Conservation (phyloP, 805 yeast species). For the Starmerella stellata region DNA sequence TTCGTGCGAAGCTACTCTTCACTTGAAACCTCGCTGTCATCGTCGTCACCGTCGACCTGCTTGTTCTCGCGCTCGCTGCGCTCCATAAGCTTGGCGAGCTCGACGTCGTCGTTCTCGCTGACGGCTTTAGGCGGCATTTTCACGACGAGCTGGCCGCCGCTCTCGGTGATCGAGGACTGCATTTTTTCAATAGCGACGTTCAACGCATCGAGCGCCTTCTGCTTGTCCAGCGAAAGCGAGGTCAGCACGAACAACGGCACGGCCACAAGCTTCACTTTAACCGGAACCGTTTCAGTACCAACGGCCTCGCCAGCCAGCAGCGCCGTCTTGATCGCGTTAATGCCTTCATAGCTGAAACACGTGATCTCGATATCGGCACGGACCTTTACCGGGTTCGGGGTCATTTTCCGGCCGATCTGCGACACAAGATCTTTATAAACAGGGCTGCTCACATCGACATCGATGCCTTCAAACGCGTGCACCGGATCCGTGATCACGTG, state of each 20-base stretch:
- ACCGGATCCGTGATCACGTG: conserved; percentile 79
- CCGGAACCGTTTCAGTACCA: conserved; percentile 68
- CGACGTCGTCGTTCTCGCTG: conserved; percentile 96
- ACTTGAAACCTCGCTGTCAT: conserved; percentile 28
- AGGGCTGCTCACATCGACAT: conserved; percentile 47
- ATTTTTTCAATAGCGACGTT: conserved; percentile 66
- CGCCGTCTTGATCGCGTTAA: conserved; percentile 87
- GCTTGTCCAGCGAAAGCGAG: conserved; percentile 81
- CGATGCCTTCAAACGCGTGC: conserved; percentile 63
- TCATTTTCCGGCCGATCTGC: conserved; percentile 80
- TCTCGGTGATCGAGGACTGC: conserved; percentile 44
- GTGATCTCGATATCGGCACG: conserved; percentile 98
- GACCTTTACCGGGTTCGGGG: conserved; percentile 94
- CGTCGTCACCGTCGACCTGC: conserved; percentile 66
- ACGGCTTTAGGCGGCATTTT: conserved; percentile 99
- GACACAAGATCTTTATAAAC: conserved; percentile 67
- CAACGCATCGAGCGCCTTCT: conserved; percentile 64
- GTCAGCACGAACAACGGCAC: conserved; percentile 92
- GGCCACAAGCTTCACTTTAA: conserved; percentile 88
- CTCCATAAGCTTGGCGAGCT: conserved; percentile 86
- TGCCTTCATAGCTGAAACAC: conserved; percentile 92
- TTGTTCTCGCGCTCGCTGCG: conserved; percentile 77
- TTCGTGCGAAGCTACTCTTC: not conserved
- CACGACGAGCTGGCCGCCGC: conserved; percentile 76
- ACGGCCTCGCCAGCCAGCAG: conserved; percentile 69